A percentile compares a stretch with the other conserved stretches of the same genome.
phyloP scores from a whole-genome alignment of 23 red algal genomes.

The Agarophyton chilense region DNA sequence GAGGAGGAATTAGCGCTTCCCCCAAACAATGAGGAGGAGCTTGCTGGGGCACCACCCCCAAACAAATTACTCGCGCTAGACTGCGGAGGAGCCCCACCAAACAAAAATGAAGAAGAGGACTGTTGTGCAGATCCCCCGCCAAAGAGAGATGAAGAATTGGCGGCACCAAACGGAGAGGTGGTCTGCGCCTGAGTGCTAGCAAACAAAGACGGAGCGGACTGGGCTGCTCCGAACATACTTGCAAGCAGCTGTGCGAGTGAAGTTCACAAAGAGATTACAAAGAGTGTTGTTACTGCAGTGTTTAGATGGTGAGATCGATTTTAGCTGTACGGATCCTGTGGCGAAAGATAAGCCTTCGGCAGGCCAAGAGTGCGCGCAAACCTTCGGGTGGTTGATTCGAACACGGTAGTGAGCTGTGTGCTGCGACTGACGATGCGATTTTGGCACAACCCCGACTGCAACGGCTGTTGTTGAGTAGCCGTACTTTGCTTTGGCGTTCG shows the following conservation, averaged over 20 bases:
- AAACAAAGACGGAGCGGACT: slow-evolving; percentile 41
- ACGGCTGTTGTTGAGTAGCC: background rate
- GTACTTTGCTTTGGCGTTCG: background rate
- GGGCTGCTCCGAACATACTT: slow-evolving; percentile 13
- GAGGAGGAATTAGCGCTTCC: background rate
- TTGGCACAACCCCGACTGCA: background rate
- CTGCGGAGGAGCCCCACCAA: slow-evolving; percentile 6
- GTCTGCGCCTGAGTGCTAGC: slow-evolving; percentile 5
- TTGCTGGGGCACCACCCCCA: background rate
- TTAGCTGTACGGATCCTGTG: background rate
- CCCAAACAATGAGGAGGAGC: slow-evolving; percentile 26
- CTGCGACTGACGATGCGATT: background rate
- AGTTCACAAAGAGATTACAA: background rate
- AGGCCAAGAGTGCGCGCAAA: background rate
- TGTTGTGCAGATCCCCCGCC: slow-evolving; percentile 18
- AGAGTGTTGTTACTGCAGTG: too few species aligned
- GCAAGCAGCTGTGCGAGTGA: background rate
- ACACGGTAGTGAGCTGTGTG: background rate
- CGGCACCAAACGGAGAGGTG: slow-evolving; percentile 38
- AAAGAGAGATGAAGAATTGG: slow-evolving; percentile 20
- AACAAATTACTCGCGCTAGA: background rate
- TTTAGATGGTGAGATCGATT: background rate
- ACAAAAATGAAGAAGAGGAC: background rate
- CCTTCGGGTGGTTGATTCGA: background rate
- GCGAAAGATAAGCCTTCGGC: background rate